phyloP scores from a whole-genome alignment of 768 basidiomycete genomes.

The Dentipellis fragilis region DNA sequence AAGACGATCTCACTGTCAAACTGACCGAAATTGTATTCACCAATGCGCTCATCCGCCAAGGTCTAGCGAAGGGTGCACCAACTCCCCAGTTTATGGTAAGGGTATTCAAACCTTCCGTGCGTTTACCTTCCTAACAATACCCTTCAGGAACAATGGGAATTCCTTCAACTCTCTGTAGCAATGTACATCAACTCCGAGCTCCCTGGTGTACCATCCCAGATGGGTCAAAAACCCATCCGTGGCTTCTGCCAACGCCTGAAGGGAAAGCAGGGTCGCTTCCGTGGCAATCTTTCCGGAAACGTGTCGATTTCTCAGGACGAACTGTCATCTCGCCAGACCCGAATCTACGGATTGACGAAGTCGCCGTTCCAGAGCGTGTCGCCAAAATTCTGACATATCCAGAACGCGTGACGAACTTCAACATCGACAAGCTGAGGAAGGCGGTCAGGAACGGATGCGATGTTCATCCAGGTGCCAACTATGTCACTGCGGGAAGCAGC shows the following conservation, averaged over 20 bases:
- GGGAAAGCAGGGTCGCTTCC: constrained; percentile 97
- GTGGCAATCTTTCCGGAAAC: constrained; percentile 98
- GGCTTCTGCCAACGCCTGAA: constrained; percentile 97
- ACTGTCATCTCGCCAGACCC: constrained; percentile 99
- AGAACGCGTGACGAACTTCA: constrained; percentile 87
- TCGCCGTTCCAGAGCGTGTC: constrained; percentile 92
- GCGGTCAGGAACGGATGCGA: constrained; percentile 87
- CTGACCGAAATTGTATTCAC: constrained; percentile 94
- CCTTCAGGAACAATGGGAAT: constrained; percentile 95
- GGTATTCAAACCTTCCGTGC: constrained; percentile 2
- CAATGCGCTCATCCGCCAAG: constrained; percentile 87
- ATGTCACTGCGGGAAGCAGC: constrained; percentile 71
- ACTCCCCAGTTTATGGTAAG: constrained; percentile 82
- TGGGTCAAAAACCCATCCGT: constrained; percentile 88
- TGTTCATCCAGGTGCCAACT: constrained; percentile 92
- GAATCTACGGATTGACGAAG: constrained; percentile 97
- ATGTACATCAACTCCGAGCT: constrained; percentile 98
- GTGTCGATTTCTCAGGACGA: constrained; percentile 96
- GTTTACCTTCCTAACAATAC: not conserved
- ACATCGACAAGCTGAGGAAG: constrained; percentile 63
- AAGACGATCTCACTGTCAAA: constrained; percentile 97
- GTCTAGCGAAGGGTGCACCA: constrained; percentile 77
- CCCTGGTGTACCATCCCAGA: constrained; percentile 82
- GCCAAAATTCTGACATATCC: constrained; percentile 95
- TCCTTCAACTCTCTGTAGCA: constrained; percentile 87